Evolutionary conservation across 345 rosid species (phyloP).

Genomic region (Citrus glauca): DNA sequence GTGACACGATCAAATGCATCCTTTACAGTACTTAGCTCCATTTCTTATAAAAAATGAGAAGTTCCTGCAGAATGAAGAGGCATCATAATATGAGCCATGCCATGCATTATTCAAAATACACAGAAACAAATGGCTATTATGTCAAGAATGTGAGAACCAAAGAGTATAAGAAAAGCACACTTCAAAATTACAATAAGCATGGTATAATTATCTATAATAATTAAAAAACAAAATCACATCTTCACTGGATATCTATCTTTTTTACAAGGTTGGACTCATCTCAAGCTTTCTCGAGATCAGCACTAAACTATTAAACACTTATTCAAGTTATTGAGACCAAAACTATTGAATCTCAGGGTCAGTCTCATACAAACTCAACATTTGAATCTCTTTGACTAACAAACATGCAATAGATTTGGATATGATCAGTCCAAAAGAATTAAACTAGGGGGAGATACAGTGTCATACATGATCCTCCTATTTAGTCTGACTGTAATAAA

Average conservation of each 20-base stretch:
- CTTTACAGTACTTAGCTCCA: conserved; percentile 44
- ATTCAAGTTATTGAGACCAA: not conserved
- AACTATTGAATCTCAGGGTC: not conserved
- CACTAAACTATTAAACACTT: not conserved
- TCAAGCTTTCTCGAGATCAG: not conserved
- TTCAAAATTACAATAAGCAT: not conserved
- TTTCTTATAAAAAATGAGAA: conserved; percentile 11
- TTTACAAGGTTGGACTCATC: not conserved
- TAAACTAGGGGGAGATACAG: not conserved
- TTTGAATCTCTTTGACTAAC: not conserved
- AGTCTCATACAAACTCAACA: not conserved
- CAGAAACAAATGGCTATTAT: not conserved
- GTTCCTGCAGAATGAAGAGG: conserved; percentile 27
- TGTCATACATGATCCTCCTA: not conserved
- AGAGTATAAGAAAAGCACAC: not conserved
- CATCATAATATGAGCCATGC: not conserved
- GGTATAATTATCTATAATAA: not conserved
- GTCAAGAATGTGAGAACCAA: not conserved
- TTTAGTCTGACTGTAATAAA: not conserved
- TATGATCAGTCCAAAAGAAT: not conserved
- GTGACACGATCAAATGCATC: conserved; percentile 62
- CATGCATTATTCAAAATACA: not conserved
- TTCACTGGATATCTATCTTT: not conserved
- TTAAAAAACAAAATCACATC: not conserved
- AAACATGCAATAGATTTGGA: not conserved